phyloP scores from a whole-genome alignment of 441 rosid genomes.

The Mallotus japonicus region DNA sequence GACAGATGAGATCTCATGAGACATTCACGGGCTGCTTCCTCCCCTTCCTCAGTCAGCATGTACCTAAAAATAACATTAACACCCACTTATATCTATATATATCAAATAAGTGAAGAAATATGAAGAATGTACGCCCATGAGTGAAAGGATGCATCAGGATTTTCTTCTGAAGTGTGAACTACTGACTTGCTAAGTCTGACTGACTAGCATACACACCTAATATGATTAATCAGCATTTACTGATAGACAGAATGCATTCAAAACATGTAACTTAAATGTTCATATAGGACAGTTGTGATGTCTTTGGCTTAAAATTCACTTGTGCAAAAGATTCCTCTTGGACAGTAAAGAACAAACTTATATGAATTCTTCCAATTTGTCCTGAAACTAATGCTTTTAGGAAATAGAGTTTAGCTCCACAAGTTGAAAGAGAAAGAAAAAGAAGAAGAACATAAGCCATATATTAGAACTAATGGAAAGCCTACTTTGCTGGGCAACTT shows the following conservation, averaged over 20 bases:
- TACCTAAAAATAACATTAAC: conserved; percentile 44
- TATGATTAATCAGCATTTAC: not conserved
- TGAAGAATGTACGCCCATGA: not conserved
- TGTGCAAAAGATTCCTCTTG: not conserved
- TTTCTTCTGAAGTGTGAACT: not conserved
- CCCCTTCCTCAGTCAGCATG: conserved; percentile 85
- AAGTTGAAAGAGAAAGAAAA: not conserved
- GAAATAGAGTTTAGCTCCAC: not conserved
- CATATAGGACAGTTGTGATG: not conserved
- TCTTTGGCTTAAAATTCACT: not conserved
- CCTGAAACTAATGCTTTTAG: not conserved
- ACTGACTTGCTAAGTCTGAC: conserved; percentile 3
- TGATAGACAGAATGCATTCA: not conserved
- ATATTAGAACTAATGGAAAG: not conserved
- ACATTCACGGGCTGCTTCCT: conserved; percentile 71
- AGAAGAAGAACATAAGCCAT: too few relatives aligned
- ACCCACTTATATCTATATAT: conserved; percentile 7
- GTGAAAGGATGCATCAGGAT: not conserved
- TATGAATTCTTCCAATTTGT: not conserved
- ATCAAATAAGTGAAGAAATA: not conserved
- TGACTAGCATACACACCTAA: not conserved
- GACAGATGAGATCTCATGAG: conserved; percentile 61
- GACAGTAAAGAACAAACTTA: too few relatives aligned
- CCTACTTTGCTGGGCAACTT: conserved; percentile 95
- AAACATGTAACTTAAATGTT: not conserved